phyloP scores from a whole-genome alignment of 2,329 filamentous ascomycete species.

The Alternaria sp. region DNA sequence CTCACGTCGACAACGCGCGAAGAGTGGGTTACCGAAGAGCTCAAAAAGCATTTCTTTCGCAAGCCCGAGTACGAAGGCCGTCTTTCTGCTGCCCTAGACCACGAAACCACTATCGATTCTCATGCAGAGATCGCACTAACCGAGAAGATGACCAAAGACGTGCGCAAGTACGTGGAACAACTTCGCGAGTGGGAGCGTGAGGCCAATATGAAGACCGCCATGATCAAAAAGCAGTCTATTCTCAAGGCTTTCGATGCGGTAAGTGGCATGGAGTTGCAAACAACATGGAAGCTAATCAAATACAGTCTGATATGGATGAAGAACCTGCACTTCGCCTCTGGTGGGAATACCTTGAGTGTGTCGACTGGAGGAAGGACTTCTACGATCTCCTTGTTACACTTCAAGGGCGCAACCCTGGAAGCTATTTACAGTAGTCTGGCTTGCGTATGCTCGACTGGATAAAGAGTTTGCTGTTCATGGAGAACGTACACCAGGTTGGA shows the following conservation, averaged over 20 bases:
- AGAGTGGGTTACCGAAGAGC: conserved; percentile 53
- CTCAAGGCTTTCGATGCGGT: conserved; percentile 52
- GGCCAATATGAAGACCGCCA: conserved; percentile 43
- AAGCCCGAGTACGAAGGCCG: conserved; percentile 53
- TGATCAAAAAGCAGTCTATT: conserved; percentile 51
- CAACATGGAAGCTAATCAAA: conserved; percentile 3
- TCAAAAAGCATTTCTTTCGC: conserved; percentile 56
- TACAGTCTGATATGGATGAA: conserved; percentile 50
- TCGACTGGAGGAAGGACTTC: conserved; percentile 53
- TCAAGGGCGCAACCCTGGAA: conserved; percentile 21
- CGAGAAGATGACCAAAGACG: conserved; percentile 38
- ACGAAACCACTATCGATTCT: conserved; percentile 24
- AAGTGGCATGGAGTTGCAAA: conserved; percentile 21
- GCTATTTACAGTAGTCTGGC: conserved; percentile 8
- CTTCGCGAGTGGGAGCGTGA: conserved; percentile 54
- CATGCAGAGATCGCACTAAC: conserved; percentile 32
- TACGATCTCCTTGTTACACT: conserved; percentile 52
- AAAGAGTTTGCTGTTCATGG: not conserved
- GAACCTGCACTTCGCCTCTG: conserved; percentile 55
- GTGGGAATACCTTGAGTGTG: conserved; percentile 60
- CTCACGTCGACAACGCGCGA: conserved; percentile 49
- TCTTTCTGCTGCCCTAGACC: conserved; percentile 23
- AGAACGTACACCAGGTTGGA: not conserved
- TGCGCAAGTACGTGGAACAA: conserved; percentile 47
- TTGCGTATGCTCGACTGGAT: not conserved